Evolutionary conservation across 129 eudicot species (phyloP), one percentile per base, ranked within the genome.

Genomic region (Sambucus nigra): DNA sequence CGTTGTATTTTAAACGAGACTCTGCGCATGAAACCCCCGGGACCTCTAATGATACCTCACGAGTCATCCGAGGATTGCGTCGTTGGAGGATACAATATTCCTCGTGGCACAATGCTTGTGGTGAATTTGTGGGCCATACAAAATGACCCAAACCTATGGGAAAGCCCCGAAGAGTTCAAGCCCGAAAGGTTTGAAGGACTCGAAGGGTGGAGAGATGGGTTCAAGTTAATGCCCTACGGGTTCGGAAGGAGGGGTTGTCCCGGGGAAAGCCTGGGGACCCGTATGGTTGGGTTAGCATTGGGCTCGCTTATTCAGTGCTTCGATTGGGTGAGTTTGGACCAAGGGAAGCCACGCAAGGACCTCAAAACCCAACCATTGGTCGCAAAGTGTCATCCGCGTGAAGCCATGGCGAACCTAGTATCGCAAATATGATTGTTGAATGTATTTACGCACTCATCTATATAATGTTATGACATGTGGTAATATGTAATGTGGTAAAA

Each of bases 211-310:
- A 42, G 61, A 53, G 82, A 80, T 1, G 78, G 69, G 47, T 75
- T 54, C 20, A 72, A 64, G 69, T 23, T 76, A 4, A 20, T 76
- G 72, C 73, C 83, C 1, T 73, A 73, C 38, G 88, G 88, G 56
- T 64, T 44, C 0, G 84, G 88, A 21, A 66, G 88, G 60, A 66
- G 84, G 55, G 69, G 64, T 8, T 81, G 88, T 47, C 88, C 88
- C 0, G 88, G 80, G 1, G 76, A 73, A 33, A 65, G 60, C 23
- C 42, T 76, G 69, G 84, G 76, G 1, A 55, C 64, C 20, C 61
- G 69, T 2, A 22, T 70, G 22, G 8, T 76, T 27, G 71, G 70
- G 48, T 42, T 64, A 59, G 65, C 70, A 2, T 45, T 76, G 35
- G 77, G 75, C 2, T 45, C 57, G 17, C 20, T 78, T 0, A 61